Evolutionary conservation across 169 alveolate species (phyloP), one percentile per base, ranked within the genome.

Genomic region (Hepatocystis sp.): DNA sequence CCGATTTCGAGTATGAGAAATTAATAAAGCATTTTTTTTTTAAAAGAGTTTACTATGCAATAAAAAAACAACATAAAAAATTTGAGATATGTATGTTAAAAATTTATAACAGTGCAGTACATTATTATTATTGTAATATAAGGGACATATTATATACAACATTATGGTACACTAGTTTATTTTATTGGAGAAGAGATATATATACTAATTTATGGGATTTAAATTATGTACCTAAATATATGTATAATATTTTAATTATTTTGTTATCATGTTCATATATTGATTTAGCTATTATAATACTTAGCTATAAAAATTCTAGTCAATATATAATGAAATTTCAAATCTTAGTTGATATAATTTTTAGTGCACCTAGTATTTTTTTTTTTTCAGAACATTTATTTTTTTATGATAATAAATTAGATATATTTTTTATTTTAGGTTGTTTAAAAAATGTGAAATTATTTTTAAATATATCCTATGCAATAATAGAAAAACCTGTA

Each of bases 171-270:
- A 76, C 58, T 25, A 76, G 88, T 44, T 52, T 76, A 58, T 76
- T 58, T 36, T 76, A 56, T 52, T 76, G 88, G 88, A 56, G 88
- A 15, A 58, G 88, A 58, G 78, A 76, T 76, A 44, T 47, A 58
- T 76, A 76, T 34, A 51, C 56, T 51, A 58, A 23, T 46, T 42
- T 76, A 19, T 76, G 88, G 88, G 15, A 30, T 42, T 76, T 76
- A 44, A 52, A 76, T 52, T 58, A 56, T 32, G 58, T 76, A 58
- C 88, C 88, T 39, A 11, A 34, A 28, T 76, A 76, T 63, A 56
- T 76, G 46, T 63, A 56, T 52, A 58, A 76, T 51, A 76, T 76
- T 8, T 76, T 76, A 63, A 32, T 76, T 28, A 36, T 58, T 25
- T 76, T 76, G 13, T 76, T 76, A 64, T 76, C 88, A 27, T 52